Conservation (phyloP, 805 yeast genomes). For the Yarrowia osloensis region DNA sequence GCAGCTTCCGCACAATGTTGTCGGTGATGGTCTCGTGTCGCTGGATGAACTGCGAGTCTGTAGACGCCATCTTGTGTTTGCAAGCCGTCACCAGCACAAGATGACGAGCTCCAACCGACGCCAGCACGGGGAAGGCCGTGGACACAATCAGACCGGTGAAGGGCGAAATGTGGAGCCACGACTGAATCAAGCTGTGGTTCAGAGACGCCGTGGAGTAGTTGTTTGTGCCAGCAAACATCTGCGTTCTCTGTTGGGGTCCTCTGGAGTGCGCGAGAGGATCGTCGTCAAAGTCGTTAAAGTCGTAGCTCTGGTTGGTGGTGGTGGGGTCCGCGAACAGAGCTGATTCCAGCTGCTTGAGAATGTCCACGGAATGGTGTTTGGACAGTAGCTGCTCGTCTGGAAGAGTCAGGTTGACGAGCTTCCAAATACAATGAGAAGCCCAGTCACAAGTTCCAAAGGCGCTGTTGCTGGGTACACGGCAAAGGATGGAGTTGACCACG, state of each 20-base stretch:
- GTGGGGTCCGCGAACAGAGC: slow-evolving; percentile 1
- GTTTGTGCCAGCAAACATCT: slow-evolving; percentile 29
- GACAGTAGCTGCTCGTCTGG: slow-evolving; percentile 27
- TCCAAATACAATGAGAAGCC: slow-evolving; percentile 27
- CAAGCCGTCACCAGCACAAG: slow-evolving; percentile 21
- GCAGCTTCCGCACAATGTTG: slow-evolving; percentile 26
- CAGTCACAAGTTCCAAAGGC: slow-evolving; percentile 25
- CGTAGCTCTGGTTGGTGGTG: neutral
- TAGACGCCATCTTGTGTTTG: slow-evolving; percentile 9
- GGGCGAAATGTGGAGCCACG: slow-evolving; percentile 28
- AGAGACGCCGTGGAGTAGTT: slow-evolving; percentile 29
- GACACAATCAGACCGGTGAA: slow-evolving; percentile 29
- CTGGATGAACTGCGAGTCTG: slow-evolving; percentile 26
- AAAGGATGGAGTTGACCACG: slow-evolving; percentile 25
- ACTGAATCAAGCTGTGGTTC: slow-evolving; percentile 27
- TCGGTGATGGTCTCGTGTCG: slow-evolving; percentile 26
- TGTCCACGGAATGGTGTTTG: slow-evolving; percentile 27
- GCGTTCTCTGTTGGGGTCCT: neutral
- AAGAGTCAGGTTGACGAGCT: slow-evolving; percentile 26
- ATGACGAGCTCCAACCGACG: slow-evolving; percentile 20
- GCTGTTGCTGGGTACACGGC: slow-evolving; percentile 20
- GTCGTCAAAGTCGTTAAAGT: neutral
- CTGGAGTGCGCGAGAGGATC: neutral
- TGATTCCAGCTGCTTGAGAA: slow-evolving; percentile 24
- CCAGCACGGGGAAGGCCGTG: slow-evolving; percentile 26